phyloP scores from a whole-genome alignment of 108 stramenopile species.

The Epipyxis sp. region DNA sequence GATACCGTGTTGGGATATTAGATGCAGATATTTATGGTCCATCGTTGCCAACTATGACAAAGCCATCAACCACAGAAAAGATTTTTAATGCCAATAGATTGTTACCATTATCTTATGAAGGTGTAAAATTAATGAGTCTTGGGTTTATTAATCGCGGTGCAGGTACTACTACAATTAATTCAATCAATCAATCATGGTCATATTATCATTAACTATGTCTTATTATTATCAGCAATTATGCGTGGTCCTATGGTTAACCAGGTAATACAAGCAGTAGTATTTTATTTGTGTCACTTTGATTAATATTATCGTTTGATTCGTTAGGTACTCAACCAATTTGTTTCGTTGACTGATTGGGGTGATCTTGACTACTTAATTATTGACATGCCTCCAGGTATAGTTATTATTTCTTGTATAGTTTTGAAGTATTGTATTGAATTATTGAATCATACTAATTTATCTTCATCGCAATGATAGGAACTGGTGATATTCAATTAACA shows the following conservation, averaged over 20 bases:
- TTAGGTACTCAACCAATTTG: constrained; percentile 81
- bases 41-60: constrained; percentile 61
- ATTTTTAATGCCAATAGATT: background rate
- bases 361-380: constrained; percentile 90
- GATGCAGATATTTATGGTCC: constrained; percentile 98
- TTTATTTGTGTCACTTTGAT: background rate
- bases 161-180: constrained; percentile 2
- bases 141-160: constrained; percentile 55
- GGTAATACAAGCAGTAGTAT: background rate
- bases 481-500: constrained; percentile 95
- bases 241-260: constrained; percentile 59
- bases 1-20: constrained; percentile 82
- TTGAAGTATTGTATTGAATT: too few species aligned
- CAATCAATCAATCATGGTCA: constrained; percentile 22
- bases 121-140: constrained; percentile 25
- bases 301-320: constrained; percentile 50
- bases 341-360: constrained; percentile 96
- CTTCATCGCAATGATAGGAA: too few species aligned
- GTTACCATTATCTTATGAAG: background rate
- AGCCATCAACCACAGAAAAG: background rate
- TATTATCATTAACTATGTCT: background rate
- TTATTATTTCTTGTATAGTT: too few species aligned
- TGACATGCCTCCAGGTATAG: constrained; percentile 97
- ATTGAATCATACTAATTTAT: too few species aligned
- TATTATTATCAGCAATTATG: constrained; percentile 54